phyloP scores from a whole-genome alignment of 768 basidiomycete species.

The Amanita rubescens region DNA sequence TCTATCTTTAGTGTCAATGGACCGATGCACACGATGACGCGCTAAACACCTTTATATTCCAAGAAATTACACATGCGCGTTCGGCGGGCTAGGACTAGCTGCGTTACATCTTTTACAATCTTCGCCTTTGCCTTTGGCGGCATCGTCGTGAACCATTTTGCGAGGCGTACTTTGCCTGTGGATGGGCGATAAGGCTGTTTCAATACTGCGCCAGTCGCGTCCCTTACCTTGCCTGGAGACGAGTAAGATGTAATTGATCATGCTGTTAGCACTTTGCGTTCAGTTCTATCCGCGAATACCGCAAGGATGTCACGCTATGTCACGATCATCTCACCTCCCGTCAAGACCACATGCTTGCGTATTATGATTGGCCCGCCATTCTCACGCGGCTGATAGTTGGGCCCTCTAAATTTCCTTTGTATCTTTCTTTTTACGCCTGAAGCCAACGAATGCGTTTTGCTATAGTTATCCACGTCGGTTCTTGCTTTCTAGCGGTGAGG shows the following conservation, averaged over 20 bases:
- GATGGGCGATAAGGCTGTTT: background rate
- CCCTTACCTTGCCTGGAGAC: slow-evolving; percentile 88
- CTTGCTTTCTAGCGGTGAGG: too few species aligned
- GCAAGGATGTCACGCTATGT: too few species aligned
- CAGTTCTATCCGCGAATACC: too few species aligned
- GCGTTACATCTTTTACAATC: slow-evolving; percentile 99
- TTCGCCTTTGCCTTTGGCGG: slow-evolving; percentile 86
- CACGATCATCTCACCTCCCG: background rate
- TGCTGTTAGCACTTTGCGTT: slow-evolving; percentile 18
- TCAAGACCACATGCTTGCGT: background rate
- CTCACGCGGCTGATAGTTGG: background rate
- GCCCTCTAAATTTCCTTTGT: background rate
- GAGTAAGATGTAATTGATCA: slow-evolving; percentile 97
- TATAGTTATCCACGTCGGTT: too few species aligned
- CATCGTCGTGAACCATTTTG: slow-evolving; percentile 98
- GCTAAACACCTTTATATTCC: slow-evolving; percentile 84
- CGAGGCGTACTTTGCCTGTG: slow-evolving; percentile 89
- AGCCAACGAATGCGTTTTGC: too few species aligned
- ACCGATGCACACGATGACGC: background rate
- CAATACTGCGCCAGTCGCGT: slow-evolving; percentile 4
- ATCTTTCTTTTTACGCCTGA: too few species aligned
- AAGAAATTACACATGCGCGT: slow-evolving; percentile 99
- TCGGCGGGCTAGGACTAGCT: slow-evolving; percentile 89
- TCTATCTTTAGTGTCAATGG: slow-evolving; percentile 39
- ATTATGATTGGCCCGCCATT: background rate